phyloP scores from a whole-genome alignment of 1,284 basidiomycete species.

The Papiliotrema nemorosa region DNA sequence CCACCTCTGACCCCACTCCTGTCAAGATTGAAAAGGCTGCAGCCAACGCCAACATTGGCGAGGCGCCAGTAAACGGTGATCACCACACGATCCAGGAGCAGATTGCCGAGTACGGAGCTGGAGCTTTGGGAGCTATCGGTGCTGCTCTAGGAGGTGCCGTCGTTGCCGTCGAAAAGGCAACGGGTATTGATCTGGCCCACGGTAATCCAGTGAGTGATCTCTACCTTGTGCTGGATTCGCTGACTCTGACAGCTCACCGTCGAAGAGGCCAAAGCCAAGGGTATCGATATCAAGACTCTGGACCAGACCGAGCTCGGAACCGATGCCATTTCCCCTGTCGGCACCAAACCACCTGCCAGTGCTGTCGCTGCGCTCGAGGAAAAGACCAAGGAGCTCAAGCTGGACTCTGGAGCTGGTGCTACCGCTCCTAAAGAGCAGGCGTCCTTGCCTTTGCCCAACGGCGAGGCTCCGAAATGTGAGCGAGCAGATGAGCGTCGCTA shows the following conservation, averaged over 20 bases:
- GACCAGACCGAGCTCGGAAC: conserved; percentile 27
- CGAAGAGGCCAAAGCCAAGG: conserved; percentile 42
- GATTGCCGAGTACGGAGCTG: conserved; percentile 26
- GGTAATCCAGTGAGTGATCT: conserved; percentile 32
- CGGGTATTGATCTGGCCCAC: conserved; percentile 42
- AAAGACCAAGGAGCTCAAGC: conserved; percentile 37
- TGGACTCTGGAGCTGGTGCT: conserved; percentile 7
- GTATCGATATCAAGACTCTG: conserved; percentile 36
- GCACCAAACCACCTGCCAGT: conserved; percentile 26
- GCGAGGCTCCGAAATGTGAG: conserved; percentile 23
- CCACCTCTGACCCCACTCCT: conserved; percentile 13
- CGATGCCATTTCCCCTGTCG: conserved; percentile 27
- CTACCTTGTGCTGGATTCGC: conserved; percentile 2
- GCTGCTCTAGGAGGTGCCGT: conserved; percentile 25
- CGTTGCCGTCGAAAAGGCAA: conserved; percentile 34
- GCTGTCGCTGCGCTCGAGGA: conserved; percentile 36
- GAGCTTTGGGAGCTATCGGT: conserved; percentile 30
- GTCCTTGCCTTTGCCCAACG: conserved; percentile 19
- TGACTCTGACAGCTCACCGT: conserved; percentile 26
- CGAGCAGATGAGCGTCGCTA: conserved; percentile 3
- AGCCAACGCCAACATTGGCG: conserved; percentile 27
- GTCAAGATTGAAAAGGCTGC: conserved; percentile 31
- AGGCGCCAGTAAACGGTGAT: conserved; percentile 18
- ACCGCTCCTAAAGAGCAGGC: conserved; percentile 2
- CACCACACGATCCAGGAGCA: conserved; percentile 18